These are phyloP conservation scores for Phascolomyces articulosus DNA, from an alignment of 371 early-diverging fungal species.

Conservation along the genomic window DNA sequence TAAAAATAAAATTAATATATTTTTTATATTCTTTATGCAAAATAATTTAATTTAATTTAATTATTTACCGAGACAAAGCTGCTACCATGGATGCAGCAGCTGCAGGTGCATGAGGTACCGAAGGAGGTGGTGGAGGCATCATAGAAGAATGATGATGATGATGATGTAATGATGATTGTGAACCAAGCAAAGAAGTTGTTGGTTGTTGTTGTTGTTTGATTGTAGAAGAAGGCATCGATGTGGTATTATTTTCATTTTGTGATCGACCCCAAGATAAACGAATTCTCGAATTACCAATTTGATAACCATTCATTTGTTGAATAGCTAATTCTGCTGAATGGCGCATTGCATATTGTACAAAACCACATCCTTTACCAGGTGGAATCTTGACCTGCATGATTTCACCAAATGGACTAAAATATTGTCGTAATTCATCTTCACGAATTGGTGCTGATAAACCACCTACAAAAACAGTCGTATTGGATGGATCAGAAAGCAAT, in stretches of 20 bases:
- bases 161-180: neutral
- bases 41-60: too few relatives aligned
- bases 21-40: neutral
- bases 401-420: slow-evolving; percentile 84
- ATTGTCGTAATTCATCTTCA: slow-evolving; percentile 80
- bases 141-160: neutral
- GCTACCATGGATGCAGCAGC: slow-evolving; percentile 12
- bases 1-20: neutral
- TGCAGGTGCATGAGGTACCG: neutral
- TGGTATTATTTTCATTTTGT: slow-evolving; percentile 13
- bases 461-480: slow-evolving; percentile 94
- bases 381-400: slow-evolving; percentile 91
- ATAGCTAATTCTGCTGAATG: slow-evolving; percentile 87
- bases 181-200: too few relatives aligned
- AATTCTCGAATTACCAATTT: slow-evolving; percentile 80
- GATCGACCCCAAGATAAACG: slow-evolving; percentile 91
- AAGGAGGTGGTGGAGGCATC: neutral
- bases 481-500: slow-evolving; percentile 27
- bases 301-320: slow-evolving; percentile 80
- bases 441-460: slow-evolving; percentile 74
- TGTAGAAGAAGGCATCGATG: neutral
- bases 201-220: neutral
- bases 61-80: slow-evolving; percentile 1
- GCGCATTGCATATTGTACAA: slow-evolving; percentile 84
- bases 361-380: slow-evolving; percentile 90